phyloP scores from a whole-genome alignment of 31 red algal species.

The Endocladia muricata region DNA sequence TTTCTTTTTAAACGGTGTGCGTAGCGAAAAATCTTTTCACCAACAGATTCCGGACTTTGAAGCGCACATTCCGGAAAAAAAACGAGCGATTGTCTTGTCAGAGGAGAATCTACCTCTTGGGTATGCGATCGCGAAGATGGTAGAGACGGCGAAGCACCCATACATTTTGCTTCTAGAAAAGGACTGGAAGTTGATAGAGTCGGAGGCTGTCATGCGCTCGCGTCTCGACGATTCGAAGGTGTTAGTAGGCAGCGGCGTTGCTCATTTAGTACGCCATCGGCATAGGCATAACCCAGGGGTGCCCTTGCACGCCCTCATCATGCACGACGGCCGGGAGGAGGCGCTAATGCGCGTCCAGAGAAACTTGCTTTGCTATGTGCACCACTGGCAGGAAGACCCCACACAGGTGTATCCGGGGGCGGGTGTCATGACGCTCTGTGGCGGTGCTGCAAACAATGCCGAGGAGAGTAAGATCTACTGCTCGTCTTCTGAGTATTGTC shows the following conservation, averaged over 20 bases:
- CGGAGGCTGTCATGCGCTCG: constrained; percentile 14
- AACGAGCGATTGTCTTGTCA: constrained; percentile 31
- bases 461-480: constrained; percentile 32
- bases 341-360: constrained; percentile 15
- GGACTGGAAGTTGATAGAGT: constrained; percentile 75
- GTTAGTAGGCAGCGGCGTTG: constrained; percentile 38
- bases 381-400: constrained; percentile 69
- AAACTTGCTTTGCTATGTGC: constrained; percentile 37
- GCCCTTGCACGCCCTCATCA: constrained; percentile 36
- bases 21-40: constrained; percentile 18
- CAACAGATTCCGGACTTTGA: constrained; percentile 14
- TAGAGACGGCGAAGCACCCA: constrained; percentile 43
- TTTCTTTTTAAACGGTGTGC: constrained; percentile 71
- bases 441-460: neutral
- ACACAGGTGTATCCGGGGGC: constrained; percentile 11
- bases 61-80: constrained; percentile 27
- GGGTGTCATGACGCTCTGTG: neutral
- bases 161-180: constrained; percentile 71
- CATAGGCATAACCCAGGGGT: constrained; percentile 39
- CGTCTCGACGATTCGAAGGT: constrained; percentile 76
- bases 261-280: constrained; percentile 26
- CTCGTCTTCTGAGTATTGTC: constrained; percentile 50
- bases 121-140: constrained; percentile 55
- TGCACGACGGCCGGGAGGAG: constrained; percentile 42
- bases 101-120: constrained; percentile 59